A percentile compares a stretch with the other conserved stretches of the same genome.
phyloP scores from a whole-genome alignment of 495 filamentous ascomycete genomes.

The Xylaria acuta region DNA sequence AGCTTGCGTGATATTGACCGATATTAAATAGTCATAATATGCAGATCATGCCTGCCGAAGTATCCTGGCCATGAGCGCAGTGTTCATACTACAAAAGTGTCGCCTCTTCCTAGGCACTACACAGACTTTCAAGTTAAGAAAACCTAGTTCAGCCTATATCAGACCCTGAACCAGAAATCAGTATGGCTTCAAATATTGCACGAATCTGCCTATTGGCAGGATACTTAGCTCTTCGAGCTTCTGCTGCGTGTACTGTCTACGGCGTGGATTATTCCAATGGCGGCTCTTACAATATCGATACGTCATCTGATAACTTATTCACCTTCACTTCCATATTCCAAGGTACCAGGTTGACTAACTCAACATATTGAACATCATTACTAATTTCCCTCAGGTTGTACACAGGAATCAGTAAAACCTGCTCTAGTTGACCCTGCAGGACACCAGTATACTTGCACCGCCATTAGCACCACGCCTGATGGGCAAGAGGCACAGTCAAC shows the following conservation, averaged over 20 bases:
- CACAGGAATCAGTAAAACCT: constrained; percentile 47
- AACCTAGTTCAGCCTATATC: not conserved
- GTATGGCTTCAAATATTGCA: constrained; percentile 29
- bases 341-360: constrained; percentile 33
- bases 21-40: not conserved
- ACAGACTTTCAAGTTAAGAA: not conserved
- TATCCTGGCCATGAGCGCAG: not conserved
- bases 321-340: constrained; percentile 52
- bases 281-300: constrained; percentile 51
- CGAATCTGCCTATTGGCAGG: constrained; percentile 28
- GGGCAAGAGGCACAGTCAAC: constrained; percentile 48
- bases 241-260: constrained; percentile 48
- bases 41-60: not conserved
- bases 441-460: constrained; percentile 47
- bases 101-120: not conserved
- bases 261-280: constrained; percentile 53
- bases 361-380: not conserved
- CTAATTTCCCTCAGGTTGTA: constrained; percentile 41
- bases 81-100: constrained; percentile 1
- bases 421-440: constrained; percentile 46
- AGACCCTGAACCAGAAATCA: not conserved
- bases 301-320: constrained; percentile 49
- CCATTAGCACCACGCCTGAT: constrained; percentile 45
- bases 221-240: constrained; percentile 36
- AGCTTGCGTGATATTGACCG: not conserved